Percentiles rank a stretch among this genome's conserved stretches.
phyloP scores from a whole-genome alignment of 208 protist species.

The Acanthamoeba triangularis region DNA sequence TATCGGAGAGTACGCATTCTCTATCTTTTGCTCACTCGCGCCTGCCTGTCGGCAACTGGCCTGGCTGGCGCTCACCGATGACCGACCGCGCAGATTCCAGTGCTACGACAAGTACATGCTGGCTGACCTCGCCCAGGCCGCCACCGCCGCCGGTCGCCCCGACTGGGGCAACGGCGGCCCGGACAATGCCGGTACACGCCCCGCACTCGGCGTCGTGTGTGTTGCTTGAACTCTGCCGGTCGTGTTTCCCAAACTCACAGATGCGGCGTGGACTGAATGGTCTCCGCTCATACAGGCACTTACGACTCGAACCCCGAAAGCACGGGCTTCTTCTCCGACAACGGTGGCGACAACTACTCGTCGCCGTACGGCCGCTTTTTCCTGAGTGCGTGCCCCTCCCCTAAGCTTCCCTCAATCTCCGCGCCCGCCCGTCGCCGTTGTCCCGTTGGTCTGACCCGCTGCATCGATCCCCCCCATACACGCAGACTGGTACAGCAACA shows the following conservation, averaged over 20 bases:
- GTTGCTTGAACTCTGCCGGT: not conserved
- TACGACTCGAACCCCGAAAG: constrained; percentile 81
- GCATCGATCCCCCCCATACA: not conserved
- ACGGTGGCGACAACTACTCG: constrained; percentile 77
- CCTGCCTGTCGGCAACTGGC: not conserved
- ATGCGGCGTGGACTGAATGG: not conserved
- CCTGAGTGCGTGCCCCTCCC: constrained; percentile 79
- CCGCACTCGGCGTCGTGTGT: not conserved
- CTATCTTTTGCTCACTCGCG: not conserved
- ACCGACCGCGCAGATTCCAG: constrained; percentile 85
- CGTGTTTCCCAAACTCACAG: not conserved
- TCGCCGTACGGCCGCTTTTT: constrained; percentile 90
- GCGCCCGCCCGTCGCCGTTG: not conserved
- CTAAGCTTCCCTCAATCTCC: not conserved
- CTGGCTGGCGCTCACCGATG: not conserved
- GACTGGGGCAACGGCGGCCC: constrained; percentile 82
- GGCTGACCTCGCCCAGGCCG: constrained; percentile 77
- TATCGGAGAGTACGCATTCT: constrained; percentile 80
- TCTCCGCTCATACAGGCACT: not conserved
- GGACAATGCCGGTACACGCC: constrained; percentile 78
- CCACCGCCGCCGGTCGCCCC: constrained; percentile 79
- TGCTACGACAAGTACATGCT: constrained; percentile 89
- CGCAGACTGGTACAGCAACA: constrained; percentile 80
- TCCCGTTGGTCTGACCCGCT: not conserved
- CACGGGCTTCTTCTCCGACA: constrained; percentile 85